Conservation (phyloP, 441 rosid species). For the Populus hybrid region DNA sequence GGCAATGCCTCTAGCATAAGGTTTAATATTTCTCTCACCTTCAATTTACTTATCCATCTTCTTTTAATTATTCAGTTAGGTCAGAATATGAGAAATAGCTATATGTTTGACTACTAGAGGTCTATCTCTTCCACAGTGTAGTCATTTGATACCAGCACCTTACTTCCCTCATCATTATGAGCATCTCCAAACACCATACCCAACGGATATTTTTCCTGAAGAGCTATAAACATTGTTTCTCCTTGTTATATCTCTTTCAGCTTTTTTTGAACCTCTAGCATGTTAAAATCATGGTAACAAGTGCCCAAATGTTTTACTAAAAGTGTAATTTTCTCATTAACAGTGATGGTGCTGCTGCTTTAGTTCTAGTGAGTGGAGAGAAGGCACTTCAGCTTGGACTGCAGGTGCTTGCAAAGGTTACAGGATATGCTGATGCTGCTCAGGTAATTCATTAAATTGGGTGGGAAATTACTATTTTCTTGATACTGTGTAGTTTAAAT, state of each 20-base stretch:
- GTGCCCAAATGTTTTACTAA: slow-evolving; percentile 12
- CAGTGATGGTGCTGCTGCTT: slow-evolving; percentile 98
- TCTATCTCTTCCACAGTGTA: background rate
- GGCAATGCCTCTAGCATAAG: slow-evolving; percentile 99
- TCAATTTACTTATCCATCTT: slow-evolving; percentile 1
- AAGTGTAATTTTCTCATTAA: slow-evolving; percentile 23
- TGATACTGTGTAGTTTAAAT: background rate
- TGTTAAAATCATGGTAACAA: background rate
- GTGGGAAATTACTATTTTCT: background rate
- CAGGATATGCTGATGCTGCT: slow-evolving; percentile 94
- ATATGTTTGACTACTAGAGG: background rate
- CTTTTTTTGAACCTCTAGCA: background rate
- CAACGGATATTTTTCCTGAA: background rate
- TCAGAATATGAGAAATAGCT: background rate
- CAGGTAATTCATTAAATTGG: slow-evolving; percentile 45
- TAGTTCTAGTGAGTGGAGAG: slow-evolving; percentile 87
- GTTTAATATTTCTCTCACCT: slow-evolving; percentile 31
- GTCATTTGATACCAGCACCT: background rate
- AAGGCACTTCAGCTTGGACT: slow-evolving; percentile 72
- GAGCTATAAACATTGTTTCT: too few species aligned
- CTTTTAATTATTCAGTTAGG: background rate
- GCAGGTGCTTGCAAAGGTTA: slow-evolving; percentile 72
- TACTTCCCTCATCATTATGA: background rate
- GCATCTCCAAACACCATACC: background rate
- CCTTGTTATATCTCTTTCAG: background rate